A percentile compares a stretch with the other conserved stretches of the same genome.
phyloP scores from a whole-genome alignment of 768 basidiomycete genomes.

The Termitomyces titanicus region DNA sequence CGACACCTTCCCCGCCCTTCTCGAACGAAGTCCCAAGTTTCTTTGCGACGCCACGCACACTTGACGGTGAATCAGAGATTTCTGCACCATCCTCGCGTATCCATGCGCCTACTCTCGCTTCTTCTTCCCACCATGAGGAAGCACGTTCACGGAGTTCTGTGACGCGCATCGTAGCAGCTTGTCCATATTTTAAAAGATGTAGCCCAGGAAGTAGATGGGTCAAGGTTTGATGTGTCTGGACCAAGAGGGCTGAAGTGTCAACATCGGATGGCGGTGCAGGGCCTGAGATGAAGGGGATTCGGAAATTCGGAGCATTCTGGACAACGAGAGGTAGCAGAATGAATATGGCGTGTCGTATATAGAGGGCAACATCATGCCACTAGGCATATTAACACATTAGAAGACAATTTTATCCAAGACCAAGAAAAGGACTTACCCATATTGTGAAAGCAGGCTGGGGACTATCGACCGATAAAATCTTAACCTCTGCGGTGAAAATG shows the following conservation, averaged over 20 bases:
- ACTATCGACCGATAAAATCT: constrained; percentile 32
- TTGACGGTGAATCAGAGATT: neutral
- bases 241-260: constrained; percentile 13
- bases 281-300: constrained; percentile 22
- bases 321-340: constrained; percentile 51
- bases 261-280: constrained; percentile 23
- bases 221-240: constrained; percentile 31
- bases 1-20: constrained; percentile 16
- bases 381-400: constrained; percentile 19
- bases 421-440: constrained; percentile 25
- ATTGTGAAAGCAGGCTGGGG: constrained; percentile 19
- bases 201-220: constrained; percentile 39
- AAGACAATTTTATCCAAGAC: neutral
- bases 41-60: constrained; percentile 43
- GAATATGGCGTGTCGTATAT: constrained; percentile 55
- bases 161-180: constrained; percentile 53
- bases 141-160: constrained; percentile 45
- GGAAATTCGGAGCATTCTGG: constrained; percentile 38
- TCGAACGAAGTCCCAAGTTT: constrained; percentile 41
- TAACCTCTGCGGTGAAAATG: constrained; percentile 43
- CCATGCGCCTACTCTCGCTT: constrained; percentile 48
- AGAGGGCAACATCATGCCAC: constrained; percentile 65
- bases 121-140: constrained; percentile 52
- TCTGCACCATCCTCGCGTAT: constrained; percentile 40
- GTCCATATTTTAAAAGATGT: constrained; percentile 53